Evolutionary conservation across 345 rosid species (phyloP), one percentile per base, ranked within the genome.

Genomic region (Angophora floribunda): DNA sequence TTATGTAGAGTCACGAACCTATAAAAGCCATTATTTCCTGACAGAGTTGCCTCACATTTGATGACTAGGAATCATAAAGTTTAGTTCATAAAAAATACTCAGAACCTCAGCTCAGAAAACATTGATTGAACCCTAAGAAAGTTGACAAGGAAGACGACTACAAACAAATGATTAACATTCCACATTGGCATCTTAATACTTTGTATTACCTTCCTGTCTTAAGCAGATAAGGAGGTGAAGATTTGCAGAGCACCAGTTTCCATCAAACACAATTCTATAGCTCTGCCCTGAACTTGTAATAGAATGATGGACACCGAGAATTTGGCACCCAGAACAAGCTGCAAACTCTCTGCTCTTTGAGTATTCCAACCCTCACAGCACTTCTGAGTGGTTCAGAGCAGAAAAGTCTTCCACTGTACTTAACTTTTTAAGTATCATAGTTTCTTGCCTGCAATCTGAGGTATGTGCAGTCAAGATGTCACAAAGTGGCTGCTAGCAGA

Each of bases 371-470:
- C 84, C 49, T 75, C 3, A 75, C 84, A 21, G 41, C 49, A 75
- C 49, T 75, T 61, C 85, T 30, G 51, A 22, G 87, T 32, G 10
- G 24, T 41, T 65, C 19, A 88, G 19, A 80, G 51, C 85, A 36
- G 89, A 86, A 79, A 88, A 88, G 87, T 94, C 94, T 41, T 93
- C 94, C 30, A 94, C 87, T 49, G 92, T 88, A 88, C 94, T 93
- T 88, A 97, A 94, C 92, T 94, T 97, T 90, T 92, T 91, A 53
- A 97, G 95, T 87, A 97, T 95, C 80, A 92, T 44, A 89, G 50
- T 93, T 94, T 97, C 99, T 91, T 96, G 98, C 92, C 93, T 95
- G 45, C 91, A 93, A 91, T 96, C 98, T 95, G 89, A 86, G 63
- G 79, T 85, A 85, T 70, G 36, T 75, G n/a, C 70, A 89, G 95